Conservation (phyloP, 2,329 filamentous ascomycete genomes). For the Neofusicoccum sp. region DNA sequence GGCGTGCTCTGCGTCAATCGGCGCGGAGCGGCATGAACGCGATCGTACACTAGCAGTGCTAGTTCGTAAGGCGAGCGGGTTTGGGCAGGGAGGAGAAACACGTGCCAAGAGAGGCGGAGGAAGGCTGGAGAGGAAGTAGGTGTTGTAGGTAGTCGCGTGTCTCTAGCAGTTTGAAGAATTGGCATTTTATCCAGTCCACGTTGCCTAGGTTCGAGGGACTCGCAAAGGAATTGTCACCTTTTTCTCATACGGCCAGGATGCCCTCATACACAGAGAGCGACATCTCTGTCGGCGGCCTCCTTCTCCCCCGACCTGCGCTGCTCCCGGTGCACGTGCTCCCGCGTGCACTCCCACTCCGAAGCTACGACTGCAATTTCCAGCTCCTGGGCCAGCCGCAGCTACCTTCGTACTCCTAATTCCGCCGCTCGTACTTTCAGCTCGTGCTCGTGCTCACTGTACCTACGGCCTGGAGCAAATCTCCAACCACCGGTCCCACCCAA, state of each 20-base stretch:
- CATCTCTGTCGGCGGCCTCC: neutral
- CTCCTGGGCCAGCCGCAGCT: too few species aligned
- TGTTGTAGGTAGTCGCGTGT: neutral
- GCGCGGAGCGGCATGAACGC: neutral
- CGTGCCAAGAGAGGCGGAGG: neutral
- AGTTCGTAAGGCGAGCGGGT: neutral
- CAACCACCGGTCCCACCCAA: neutral
- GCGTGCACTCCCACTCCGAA: neutral
- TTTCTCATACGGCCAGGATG: too few species aligned
- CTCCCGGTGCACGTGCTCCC: neutral
- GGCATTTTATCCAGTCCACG: too few species aligned
- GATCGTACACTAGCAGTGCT: neutral
- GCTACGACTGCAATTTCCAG: too few species aligned
- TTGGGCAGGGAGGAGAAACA: neutral
- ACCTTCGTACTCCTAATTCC: too few species aligned
- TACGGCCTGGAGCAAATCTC: too few species aligned
- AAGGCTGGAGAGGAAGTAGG: neutral
- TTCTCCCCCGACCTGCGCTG: neutral
- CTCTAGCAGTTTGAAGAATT: neutral
- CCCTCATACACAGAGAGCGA: neutral
- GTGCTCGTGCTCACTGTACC: too few species aligned
- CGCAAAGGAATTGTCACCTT: too few species aligned
- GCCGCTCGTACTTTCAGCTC: too few species aligned
- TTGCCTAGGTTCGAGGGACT: neutral
- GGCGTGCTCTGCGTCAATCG: neutral